phyloP scores from a whole-genome alignment of 257 asterid genomes.

The Plantago ovata region DNA sequence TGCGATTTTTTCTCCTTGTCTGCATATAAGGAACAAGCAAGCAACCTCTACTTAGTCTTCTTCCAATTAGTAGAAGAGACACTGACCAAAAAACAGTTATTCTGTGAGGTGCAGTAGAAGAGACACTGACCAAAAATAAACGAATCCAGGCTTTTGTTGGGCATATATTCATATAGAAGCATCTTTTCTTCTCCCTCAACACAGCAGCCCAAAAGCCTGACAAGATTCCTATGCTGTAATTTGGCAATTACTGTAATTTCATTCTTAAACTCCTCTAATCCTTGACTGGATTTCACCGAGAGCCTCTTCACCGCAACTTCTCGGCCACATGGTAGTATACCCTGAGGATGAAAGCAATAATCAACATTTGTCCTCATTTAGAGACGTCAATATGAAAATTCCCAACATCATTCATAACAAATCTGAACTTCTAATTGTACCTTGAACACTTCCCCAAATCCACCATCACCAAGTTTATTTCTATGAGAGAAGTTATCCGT shows the following conservation, averaged over 20 bases:
- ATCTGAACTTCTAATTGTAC: too few relatives aligned
- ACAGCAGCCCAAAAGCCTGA: constrained; percentile 73
- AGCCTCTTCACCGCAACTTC: constrained; percentile 82
- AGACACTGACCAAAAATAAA: constrained; percentile 59
- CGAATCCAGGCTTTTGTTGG: constrained; percentile 78
- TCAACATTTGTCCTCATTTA: too few relatives aligned
- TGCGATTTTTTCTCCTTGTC: constrained; percentile 47
- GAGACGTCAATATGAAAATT: background rate
- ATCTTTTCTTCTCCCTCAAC: constrained; percentile 77
- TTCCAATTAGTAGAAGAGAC: background rate
- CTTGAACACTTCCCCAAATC: constrained; percentile 83
- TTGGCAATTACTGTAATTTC: constrained; percentile 71
- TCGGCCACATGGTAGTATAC: constrained; percentile 56
- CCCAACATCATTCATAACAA: background rate
- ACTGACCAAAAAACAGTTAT: background rate
- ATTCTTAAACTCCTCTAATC: constrained; percentile 72
- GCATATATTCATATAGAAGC: constrained; percentile 82
- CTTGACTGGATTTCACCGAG: constrained; percentile 73
- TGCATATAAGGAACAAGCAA: constrained; percentile 21
- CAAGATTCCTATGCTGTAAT: constrained; percentile 83
- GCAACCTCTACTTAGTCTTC: background rate
- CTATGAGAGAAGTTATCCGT: constrained; percentile 52
- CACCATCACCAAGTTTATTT: constrained; percentile 89
- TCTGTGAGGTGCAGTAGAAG: background rate
- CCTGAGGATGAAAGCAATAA: constrained; percentile 35